Conservation (phyloP, 345 rosid species). For the Ailanthus altissimus region DNA sequence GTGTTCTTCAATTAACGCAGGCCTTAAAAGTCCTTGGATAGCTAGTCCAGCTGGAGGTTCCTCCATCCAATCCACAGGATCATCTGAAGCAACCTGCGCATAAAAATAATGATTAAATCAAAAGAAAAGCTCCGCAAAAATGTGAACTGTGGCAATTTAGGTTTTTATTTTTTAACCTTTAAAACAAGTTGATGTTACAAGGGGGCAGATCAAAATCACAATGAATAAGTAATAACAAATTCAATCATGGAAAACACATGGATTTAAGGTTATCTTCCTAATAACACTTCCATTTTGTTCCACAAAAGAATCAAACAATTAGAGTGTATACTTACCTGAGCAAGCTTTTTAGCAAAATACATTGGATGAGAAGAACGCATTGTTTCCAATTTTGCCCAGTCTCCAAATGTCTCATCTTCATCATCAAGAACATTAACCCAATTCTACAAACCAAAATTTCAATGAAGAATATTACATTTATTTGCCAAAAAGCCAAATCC, state of each 20-base stretch:
- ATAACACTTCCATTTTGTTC: background rate
- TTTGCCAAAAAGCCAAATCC: slow-evolving; percentile 11
- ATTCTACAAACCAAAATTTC: slow-evolving; percentile 48
- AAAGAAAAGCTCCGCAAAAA: slow-evolving; percentile 12
- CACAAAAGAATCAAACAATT: slow-evolving; percentile 1
- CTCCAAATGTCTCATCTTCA: slow-evolving; percentile 64
- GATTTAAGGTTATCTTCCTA: slow-evolving; percentile 11
- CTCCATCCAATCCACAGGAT: slow-evolving; percentile 85
- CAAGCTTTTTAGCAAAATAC: slow-evolving; percentile 80
- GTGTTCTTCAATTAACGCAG: slow-evolving; percentile 70
- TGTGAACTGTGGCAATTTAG: background rate
- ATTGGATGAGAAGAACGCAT: slow-evolving; percentile 93
- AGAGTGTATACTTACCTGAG: slow-evolving; percentile 49
- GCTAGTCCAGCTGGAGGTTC: slow-evolving; percentile 85
- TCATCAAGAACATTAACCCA: slow-evolving; percentile 66
- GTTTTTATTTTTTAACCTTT: background rate
- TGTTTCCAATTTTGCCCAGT: slow-evolving; percentile 90
- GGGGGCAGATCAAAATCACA: slow-evolving; percentile 6
- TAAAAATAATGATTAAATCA: slow-evolving; percentile 19
- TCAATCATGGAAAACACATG: background rate
- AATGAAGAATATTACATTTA: slow-evolving; percentile 17
- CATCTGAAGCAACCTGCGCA: slow-evolving; percentile 73
- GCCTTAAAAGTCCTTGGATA: slow-evolving; percentile 82
- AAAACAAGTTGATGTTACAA: background rate
- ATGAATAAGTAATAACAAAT: background rate